Evolutionary conservation across 2,329 filamentous ascomycete species (phyloP).

Genomic region (Calonectria ilicicola): DNA sequence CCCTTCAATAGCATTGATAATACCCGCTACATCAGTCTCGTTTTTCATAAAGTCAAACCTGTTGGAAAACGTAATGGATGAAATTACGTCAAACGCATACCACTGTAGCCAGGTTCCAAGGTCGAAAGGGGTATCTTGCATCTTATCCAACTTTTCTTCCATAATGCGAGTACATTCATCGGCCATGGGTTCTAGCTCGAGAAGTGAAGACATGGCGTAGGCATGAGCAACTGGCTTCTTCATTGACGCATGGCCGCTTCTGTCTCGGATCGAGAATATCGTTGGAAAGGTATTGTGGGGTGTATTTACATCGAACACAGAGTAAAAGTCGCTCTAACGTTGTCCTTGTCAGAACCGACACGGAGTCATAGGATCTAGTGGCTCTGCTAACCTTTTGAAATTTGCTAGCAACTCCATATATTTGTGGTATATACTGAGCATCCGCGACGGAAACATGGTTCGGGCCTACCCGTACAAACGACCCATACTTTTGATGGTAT

Average conservation of each 20-base stretch:
- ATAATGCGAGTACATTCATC: not conserved
- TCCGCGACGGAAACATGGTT: not conserved
- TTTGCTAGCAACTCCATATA: not conserved
- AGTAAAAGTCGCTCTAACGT: constrained; percentile 1
- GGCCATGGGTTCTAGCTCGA: not conserved
- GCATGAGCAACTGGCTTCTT: not conserved
- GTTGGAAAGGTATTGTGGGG: not conserved
- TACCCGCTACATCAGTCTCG: not conserved
- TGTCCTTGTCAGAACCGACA: not conserved
- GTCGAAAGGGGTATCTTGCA: not conserved
- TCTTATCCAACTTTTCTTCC: not conserved
- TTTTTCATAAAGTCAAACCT: not conserved
- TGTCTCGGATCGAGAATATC: not conserved
- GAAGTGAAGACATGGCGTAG: not conserved
- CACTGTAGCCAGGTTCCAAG: not conserved
- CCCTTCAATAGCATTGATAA: not conserved
- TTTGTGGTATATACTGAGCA: not conserved
- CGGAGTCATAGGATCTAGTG: not conserved
- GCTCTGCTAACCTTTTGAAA: not conserved
- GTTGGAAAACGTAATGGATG: not conserved
- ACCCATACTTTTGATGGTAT: not conserved
- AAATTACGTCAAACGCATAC: constrained; percentile 2
- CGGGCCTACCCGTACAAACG: not conserved
- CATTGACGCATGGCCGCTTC: not conserved
- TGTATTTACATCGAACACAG: not conserved